These are phyloP conservation scores for Neurospora sp. DNA, from an alignment of 495 filamentous ascomycete genomes.

Conservation along the genomic window DNA sequence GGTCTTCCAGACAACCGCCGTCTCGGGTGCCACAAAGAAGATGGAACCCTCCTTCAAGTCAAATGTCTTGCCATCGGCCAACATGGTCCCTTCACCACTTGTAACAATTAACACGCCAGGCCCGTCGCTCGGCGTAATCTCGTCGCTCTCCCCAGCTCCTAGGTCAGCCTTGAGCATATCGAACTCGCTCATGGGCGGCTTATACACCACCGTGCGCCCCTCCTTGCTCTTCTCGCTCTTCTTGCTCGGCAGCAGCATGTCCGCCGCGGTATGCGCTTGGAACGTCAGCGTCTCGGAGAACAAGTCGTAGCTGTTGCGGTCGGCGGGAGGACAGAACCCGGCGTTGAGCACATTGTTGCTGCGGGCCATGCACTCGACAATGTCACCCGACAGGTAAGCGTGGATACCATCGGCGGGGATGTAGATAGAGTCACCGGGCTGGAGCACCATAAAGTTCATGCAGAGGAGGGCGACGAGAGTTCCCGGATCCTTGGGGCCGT, in stretches of 20 bases:
- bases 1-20: conserved; percentile 39
- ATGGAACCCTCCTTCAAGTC: conserved; percentile 55
- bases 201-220: conserved; percentile 52
- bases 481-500: conserved; percentile 49
- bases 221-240: conserved; percentile 43
- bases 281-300: conserved; percentile 56
- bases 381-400: conserved; percentile 68
- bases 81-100: conserved; percentile 50
- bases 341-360: conserved; percentile 70
- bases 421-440: conserved; percentile 57
- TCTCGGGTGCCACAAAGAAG: conserved; percentile 57
- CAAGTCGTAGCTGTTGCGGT: conserved; percentile 51
- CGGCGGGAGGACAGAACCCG: conserved; percentile 59
- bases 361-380: conserved; percentile 80
- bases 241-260: conserved; percentile 40
- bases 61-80: conserved; percentile 40
- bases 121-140: conserved; percentile 45
- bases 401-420: conserved; percentile 74
- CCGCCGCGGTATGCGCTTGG: conserved; percentile 43
- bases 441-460: conserved; percentile 66
- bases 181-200: conserved; percentile 65
- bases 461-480: conserved; percentile 54
- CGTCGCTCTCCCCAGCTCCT: conserved; percentile 46
- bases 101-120: conserved; percentile 59
- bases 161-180: conserved; percentile 54